Base-by-base conservation (phyloP, 1,139 yeast genomes). In the Zygosaccharomyces sapae region DNA sequence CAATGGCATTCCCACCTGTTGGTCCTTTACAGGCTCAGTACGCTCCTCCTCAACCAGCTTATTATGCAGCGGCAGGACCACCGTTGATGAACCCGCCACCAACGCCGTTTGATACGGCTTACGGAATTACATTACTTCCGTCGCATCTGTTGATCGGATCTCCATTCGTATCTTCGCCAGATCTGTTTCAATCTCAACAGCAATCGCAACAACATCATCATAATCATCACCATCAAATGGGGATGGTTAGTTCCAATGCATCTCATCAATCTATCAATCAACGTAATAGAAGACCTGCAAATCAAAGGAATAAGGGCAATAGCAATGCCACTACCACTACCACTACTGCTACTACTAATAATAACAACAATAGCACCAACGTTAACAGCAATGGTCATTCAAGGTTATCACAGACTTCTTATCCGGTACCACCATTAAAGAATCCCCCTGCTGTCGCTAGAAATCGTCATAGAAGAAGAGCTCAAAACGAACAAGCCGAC, bases 101-200 rank as follows among this genome's bases (percentile, higher is more conserved):
- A 29, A 72, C 81, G 2, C 83, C 83, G 0, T 70, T 77, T 54
- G 84, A 79, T 55, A 61, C 75, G 48, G 65, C 73, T 4, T 79
- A 77, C 57, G 78, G 82, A 7, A 75, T 83, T n/a, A 78, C 85
- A 13, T 73, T 84, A 73, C 68, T 85, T 34, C 92, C 92, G 1
- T 75, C 86, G 22, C 87, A 83, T 58, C 67, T 85, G 46, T 68
- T 85, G 44, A 69, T 82, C 54, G 79, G 80, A 18, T 81, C 90
- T 0, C 92, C 92, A 0, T 83, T 78, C 59, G 74, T 78, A 41
- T 78, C 76, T n/a, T 63, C 72, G 1, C 71, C 71, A 24, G 65
- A 67, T 24, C 67, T 65, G 12, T 49, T 46, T 38, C 52, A 49
- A 34, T 58, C 55, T 16, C 55, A 53, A 18, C 58, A 62, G 3